Evolutionary conservation across 2,329 filamentous ascomycete genomes (phyloP), one percentile per base, ranked within the genome.

Genomic region (Fusarium tanahbumbuense): DNA sequence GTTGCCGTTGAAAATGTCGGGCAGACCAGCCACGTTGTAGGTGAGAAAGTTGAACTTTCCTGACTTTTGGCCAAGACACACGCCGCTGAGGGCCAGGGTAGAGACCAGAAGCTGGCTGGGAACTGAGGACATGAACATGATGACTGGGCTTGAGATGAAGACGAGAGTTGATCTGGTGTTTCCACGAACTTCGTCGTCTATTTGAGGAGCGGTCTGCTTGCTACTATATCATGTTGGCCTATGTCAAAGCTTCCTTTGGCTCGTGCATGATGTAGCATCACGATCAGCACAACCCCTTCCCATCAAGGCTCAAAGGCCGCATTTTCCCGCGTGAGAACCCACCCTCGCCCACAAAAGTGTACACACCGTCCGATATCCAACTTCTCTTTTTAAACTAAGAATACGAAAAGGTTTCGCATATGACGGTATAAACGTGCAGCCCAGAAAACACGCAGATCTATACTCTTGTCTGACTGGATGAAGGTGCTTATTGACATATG

Each of bases 11-110:
- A 91, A 75, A 58, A 87, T 77, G 3, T 79, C 76, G 2, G 89
- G 88, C 4, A 90, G 82, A 22, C 88, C 88, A 18, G 88, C 88
- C 34, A 90, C 86, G 70, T 90, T 90, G 79, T 87, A 86, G 23
- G 85, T 81, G 25, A 89, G 76, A 54, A 86, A 76, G 60, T 81
- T 84, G 76, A 90, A 85, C n/a, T 80, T 78, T 40, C 80, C 80
- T 10, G 59, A 63, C 5, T 63, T 28, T 49, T 72, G 69, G 18
- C 56, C 34, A 13, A 45, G 20, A 7, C 62, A 46, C 1, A 48
- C 23, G 16, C 57, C 23, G 20, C 45, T 28, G n/a, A 71, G n/a
- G 23, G 52, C 45, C 15, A 70, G 46, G n/a, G 67, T 54, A 7
- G 54, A 50, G 22, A 49, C 52, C 12, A 70, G 40, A 37, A 72